phyloP scores from a whole-genome alignment of 1,139 yeast genomes.

The Candida smagusa region DNA sequence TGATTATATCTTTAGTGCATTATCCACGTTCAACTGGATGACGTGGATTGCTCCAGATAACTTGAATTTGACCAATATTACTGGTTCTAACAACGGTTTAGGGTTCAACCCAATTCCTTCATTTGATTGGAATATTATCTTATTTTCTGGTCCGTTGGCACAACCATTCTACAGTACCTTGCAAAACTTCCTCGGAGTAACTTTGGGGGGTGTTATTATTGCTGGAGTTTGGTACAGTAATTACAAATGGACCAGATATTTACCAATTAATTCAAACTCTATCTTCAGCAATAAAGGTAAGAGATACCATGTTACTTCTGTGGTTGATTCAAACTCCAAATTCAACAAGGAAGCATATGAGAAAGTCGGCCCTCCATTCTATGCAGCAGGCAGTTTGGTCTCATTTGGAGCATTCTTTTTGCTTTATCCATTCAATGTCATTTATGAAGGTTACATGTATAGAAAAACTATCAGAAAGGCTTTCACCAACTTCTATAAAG shows the following conservation, averaged over 20 bases:
- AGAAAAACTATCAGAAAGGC: conserved; percentile 9
- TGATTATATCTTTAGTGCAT: conserved; percentile 14
- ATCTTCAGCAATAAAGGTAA: conserved; percentile 16
- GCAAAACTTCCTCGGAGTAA: conserved; percentile 13
- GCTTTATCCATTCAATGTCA: conserved; percentile 15
- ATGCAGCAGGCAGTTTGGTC: conserved; percentile 28
- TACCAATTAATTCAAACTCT: conserved; percentile 15
- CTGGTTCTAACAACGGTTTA: conserved; percentile 15
- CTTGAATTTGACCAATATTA: conserved; percentile 15
- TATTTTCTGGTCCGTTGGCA: conserved; percentile 8
- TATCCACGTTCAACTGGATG: conserved; percentile 19
- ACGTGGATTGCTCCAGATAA: conserved; percentile 20
- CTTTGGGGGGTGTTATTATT: conserved; percentile 12
- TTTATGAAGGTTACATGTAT: conserved; percentile 10
- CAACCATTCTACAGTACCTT: conserved; percentile 14
- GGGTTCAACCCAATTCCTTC: conserved; percentile 18
- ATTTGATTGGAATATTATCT: conserved; percentile 18
- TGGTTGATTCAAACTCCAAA: conserved; percentile 11
- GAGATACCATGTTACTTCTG: conserved; percentile 10
- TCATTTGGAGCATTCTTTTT: conserved; percentile 16
- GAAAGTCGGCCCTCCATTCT: conserved; percentile 39
- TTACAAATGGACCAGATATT: conserved; percentile 14
- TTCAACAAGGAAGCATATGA: conserved; percentile 15
- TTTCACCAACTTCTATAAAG: conserved; percentile 2
- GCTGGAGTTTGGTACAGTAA: conserved; percentile 15